These are phyloP conservation scores for Avena sativa DNA, from an alignment of 176 grass and related monocot genomes.

Conservation along the genomic window DNA sequence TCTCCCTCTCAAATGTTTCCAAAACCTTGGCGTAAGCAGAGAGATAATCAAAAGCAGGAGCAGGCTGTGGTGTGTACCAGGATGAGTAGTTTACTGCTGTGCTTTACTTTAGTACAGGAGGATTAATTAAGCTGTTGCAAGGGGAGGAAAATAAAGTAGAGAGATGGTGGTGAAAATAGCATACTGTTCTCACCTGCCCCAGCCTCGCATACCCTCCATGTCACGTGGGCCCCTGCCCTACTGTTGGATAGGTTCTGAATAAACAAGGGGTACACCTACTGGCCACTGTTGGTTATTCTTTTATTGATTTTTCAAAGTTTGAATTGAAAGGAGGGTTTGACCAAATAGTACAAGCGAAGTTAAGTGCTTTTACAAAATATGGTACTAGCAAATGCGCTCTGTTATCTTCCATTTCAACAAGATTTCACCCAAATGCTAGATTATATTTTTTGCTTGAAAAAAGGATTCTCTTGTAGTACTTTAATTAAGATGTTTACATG, in stretches of 20 bases:
- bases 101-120: conserved; percentile 60
- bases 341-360: not conserved
- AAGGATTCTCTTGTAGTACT: not conserved
- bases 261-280: conserved; percentile 11
- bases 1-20: conserved; percentile 31
- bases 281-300: conserved; percentile 34
- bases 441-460: not conserved
- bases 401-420: not conserved
- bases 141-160: conserved; percentile 44
- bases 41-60: conserved; percentile 51
- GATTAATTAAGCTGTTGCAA: conserved; percentile 56
- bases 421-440: not conserved
- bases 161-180: conserved; percentile 33
- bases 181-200: conserved; percentile 49
- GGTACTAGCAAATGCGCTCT: too few relatives aligned
- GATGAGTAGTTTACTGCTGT: conserved; percentile 54
- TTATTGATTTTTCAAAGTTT: conserved; percentile 18
- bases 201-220: conserved; percentile 45
- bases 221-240: conserved; percentile 34
- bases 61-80: conserved; percentile 33
- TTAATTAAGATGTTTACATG: not conserved
- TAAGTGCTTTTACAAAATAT: too few relatives aligned
- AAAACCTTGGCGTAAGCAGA: conserved; percentile 61
- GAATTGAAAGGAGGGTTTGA: conserved; percentile 31
- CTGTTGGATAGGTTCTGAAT: conserved; percentile 25